Base-by-base conservation (phyloP, 495 filamentous ascomycete genomes). In the Hypomontagnella monticulosa region DNA sequence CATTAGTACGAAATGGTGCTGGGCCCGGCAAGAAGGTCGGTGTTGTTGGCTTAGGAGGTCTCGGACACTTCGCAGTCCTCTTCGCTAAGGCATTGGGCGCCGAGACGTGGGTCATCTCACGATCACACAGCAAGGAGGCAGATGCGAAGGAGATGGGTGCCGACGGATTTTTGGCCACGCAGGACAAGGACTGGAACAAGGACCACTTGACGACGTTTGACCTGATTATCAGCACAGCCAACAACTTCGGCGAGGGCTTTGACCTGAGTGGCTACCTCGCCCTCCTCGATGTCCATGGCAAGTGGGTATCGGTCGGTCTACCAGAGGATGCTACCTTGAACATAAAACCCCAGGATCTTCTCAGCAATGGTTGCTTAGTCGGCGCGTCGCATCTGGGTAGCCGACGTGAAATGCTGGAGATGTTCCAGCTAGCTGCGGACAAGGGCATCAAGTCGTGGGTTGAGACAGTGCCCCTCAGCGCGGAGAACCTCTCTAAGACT, bases 381-480 rank as follows among this genome's bases (percentile, higher is more conserved):
- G 88, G 90, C 10, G 89, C 88, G 18, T 91, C 87, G 62, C 93
- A 97, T 73, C 82, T 97, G 65, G 92, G 93, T 9, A 91, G 87
- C 69, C 79, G 93, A 9, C 83, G 82, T 23, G 93, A 97, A 85
- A 90, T 91, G 83, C 67, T 92, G 51, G 83, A 83, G 52, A 97
- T 97, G 93, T 71, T 97, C 69, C 81, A 93, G 78, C 68, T 96
- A 57, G 91, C 92, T 1, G 88, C 85, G 6, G 90, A 94, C 67
- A 91, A 91, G 85, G 87, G 88, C 1, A 84, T 97, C 57, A 88
- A 88, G 80, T 85, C 88, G 30, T 93, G 90, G 89, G 89, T 97
- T 18, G 84, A 97, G 81, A 86, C 88, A 71, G 81, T 95, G 36
- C 79, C 86, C 32, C 89, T 97, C 66, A 85, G 83, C 57, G 86